A percentile compares a stretch with the other conserved stretches of the same genome.
These are phyloP conservation scores for Umbelopsis ramanniana DNA, from an alignment of 192 early-diverging fungal species.

Conservation along the genomic window DNA sequence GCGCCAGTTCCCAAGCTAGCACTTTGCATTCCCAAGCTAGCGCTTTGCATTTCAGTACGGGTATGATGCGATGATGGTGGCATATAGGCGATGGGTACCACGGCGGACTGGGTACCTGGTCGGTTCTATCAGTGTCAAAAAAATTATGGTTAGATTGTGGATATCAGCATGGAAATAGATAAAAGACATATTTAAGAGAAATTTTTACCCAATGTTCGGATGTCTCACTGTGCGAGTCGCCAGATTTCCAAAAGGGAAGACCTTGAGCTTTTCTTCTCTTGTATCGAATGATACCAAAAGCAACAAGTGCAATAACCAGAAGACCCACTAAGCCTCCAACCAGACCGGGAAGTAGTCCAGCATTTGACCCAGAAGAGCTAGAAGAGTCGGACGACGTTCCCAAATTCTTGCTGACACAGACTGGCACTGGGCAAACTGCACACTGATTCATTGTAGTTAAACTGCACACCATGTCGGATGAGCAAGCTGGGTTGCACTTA, in stretches of 20 bases:
- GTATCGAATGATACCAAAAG: conserved; percentile 16
- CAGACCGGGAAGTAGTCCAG: conserved; percentile 26
- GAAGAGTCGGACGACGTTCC: neutral
- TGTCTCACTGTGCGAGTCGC: neutral
- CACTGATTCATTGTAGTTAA: conserved; percentile 27
- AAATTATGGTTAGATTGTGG: neutral
- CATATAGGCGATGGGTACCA: conserved; percentile 44
- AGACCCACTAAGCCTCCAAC: conserved; percentile 37
- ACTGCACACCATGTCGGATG: conserved; percentile 6
- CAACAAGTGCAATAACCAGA: conserved; percentile 20
- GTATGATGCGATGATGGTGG: conserved; percentile 24
- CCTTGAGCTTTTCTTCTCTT: conserved; percentile 15
- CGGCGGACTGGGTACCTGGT: conserved; percentile 29
- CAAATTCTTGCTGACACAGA: conserved; percentile 16
- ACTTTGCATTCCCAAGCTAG: conserved; percentile 12
- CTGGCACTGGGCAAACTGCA: conserved; percentile 28
- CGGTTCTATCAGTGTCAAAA: conserved; percentile 1
- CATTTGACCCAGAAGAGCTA: conserved; percentile 1
- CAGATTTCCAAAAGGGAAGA: conserved; percentile 9
- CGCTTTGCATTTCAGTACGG: neutral
- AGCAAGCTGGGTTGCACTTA: conserved; percentile 26
- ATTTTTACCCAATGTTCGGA: neutral
- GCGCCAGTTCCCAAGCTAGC: conserved; percentile 4
- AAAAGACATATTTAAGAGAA: neutral
- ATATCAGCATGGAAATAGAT: neutral